A percentile compares a stretch with the other conserved stretches of the same genome.
These are phyloP conservation scores for Hondaea fermentalgiana DNA, from an alignment of 108 stramenopile genomes.

Conservation along the genomic window DNA sequence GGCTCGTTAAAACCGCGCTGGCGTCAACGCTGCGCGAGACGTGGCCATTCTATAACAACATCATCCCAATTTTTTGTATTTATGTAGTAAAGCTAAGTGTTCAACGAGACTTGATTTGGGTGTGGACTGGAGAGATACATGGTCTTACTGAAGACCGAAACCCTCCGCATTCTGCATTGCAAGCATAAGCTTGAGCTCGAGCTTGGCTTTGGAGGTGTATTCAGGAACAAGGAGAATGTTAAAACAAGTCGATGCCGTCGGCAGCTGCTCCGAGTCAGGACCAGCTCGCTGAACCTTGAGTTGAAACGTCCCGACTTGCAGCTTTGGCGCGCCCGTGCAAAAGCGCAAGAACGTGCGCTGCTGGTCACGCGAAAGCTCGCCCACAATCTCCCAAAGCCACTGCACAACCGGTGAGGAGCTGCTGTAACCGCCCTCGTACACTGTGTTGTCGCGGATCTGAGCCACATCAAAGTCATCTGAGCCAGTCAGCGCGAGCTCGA, in stretches of 20 bases:
- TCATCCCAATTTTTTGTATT: too few relatives aligned
- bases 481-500: slow-evolving; percentile 75
- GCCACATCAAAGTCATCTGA: slow-evolving; percentile 59
- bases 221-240: slow-evolving; percentile 64
- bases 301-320: background rate
- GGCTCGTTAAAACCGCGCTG: too few relatives aligned
- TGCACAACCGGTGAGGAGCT: slow-evolving; percentile 22
- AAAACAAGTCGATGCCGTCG: slow-evolving; percentile 87
- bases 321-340: slow-evolving; percentile 58
- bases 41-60: too few relatives aligned
- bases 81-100: too few relatives aligned
- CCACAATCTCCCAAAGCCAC: slow-evolving; percentile 42
- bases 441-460: background rate
- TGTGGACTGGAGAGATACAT: background rate
- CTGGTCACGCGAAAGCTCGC: slow-evolving; percentile 33
- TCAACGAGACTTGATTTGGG: background rate
- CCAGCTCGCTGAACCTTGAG: slow-evolving; percentile 83
- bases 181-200: slow-evolving; percentile 17
- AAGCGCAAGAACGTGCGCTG: slow-evolving; percentile 78
- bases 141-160: slow-evolving; percentile 40
- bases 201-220: slow-evolving; percentile 32
- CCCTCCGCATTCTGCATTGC: slow-evolving; percentile 47
- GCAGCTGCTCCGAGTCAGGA: slow-evolving; percentile 69
- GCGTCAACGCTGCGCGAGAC: too few relatives aligned
- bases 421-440: slow-evolving; percentile 38